Conservation (phyloP, 345 rosid genomes). For the Pugionium cornutum region DNA sequence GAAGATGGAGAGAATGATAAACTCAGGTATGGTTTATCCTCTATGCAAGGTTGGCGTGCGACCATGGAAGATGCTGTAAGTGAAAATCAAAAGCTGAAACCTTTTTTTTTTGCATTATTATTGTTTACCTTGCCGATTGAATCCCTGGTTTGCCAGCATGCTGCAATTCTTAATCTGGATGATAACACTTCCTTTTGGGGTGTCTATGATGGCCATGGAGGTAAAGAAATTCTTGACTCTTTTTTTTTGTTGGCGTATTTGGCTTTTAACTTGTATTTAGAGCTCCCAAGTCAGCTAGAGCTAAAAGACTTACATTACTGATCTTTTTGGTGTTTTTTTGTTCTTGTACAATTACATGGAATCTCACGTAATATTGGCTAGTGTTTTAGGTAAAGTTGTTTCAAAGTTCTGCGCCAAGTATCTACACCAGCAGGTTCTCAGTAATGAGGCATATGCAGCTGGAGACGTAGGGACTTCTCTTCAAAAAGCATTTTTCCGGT, state of each 20-base stretch:
- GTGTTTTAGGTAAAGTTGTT: slow-evolving; percentile 68
- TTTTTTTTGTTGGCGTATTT: not conserved
- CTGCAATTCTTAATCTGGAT: slow-evolving; percentile 82
- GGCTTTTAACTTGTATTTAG: not conserved
- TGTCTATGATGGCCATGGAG: slow-evolving; percentile 96
- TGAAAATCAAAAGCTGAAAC: slow-evolving; percentile 23
- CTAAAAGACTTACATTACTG: not conserved
- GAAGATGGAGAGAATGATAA: slow-evolving; percentile 69
- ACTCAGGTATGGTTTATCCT: slow-evolving; percentile 67
- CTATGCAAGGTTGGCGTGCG: slow-evolving; percentile 93
- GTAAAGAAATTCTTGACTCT: slow-evolving; percentile 32
- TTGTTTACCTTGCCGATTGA: not conserved
- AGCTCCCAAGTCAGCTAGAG: not conserved
- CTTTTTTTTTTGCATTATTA: not conserved
- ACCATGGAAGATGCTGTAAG: slow-evolving; percentile 93
- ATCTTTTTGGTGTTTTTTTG: slow-evolving; percentile 1
- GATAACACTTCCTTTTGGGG: slow-evolving; percentile 87
- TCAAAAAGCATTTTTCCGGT: slow-evolving; percentile 76
- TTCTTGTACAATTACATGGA: slow-evolving; percentile 14
- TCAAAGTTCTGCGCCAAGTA: slow-evolving; percentile 85
- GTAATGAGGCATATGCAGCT: slow-evolving; percentile 58
- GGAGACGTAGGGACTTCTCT: slow-evolving; percentile 74
- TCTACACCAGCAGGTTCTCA: slow-evolving; percentile 74
- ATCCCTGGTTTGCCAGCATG: slow-evolving; percentile 55
- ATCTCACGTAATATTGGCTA: slow-evolving; percentile 11